A percentile compares a stretch with the other conserved stretches of the same genome.
Evolutionary conservation across 2,329 filamentous ascomycete genomes (phyloP).

Genomic region (Claviceps pusilla): DNA sequence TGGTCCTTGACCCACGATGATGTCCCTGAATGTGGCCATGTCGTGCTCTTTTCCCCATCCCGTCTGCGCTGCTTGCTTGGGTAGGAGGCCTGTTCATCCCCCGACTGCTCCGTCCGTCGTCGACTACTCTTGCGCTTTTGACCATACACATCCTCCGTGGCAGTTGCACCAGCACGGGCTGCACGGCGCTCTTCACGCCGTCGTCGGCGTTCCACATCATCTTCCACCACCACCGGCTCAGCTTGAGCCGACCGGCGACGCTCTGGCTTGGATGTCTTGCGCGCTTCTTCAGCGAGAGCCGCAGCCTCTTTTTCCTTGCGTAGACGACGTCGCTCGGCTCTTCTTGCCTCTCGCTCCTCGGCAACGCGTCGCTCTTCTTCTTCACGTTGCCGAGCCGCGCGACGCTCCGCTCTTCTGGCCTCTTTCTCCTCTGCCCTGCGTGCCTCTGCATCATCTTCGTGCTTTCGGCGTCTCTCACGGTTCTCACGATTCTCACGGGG

Average conservation of each 20-base stretch:
- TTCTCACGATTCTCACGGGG: slow-evolving; percentile 41
- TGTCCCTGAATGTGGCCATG: slow-evolving; percentile 49
- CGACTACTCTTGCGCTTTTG: slow-evolving; percentile 23
- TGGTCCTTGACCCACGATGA: slow-evolving; percentile 53
- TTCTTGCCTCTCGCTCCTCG: slow-evolving; percentile 34
- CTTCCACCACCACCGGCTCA: slow-evolving; percentile 19
- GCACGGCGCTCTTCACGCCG: slow-evolving; percentile 38
- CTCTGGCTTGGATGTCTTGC: slow-evolving; percentile 30
- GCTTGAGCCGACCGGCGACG: slow-evolving; percentile 32
- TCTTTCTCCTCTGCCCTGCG: slow-evolving; percentile 41
- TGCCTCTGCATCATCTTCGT: slow-evolving; percentile 43
- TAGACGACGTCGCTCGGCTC: slow-evolving; percentile 33
- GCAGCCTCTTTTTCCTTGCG: slow-evolving; percentile 34
- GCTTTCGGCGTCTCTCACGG: slow-evolving; percentile 37
- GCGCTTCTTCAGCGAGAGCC: slow-evolving; percentile 29
- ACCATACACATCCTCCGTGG: slow-evolving; percentile 24
- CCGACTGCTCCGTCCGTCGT: slow-evolving; percentile 26
- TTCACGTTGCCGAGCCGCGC: slow-evolving; percentile 32
- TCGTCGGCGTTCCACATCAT: slow-evolving; percentile 39
- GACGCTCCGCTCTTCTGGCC: slow-evolving; percentile 39
- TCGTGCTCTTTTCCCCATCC: slow-evolving; percentile 24
- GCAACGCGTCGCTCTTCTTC: slow-evolving; percentile 33
- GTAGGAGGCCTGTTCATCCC: slow-evolving; percentile 31
- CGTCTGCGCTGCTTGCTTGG: slow-evolving; percentile 22
- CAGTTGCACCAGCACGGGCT: slow-evolving; percentile 21